A percentile compares a stretch with the other conserved stretches of the same genome.
Conservation (phyloP, 2,329 filamentous ascomycete species). For the Sordariomycetes sp. region DNA sequence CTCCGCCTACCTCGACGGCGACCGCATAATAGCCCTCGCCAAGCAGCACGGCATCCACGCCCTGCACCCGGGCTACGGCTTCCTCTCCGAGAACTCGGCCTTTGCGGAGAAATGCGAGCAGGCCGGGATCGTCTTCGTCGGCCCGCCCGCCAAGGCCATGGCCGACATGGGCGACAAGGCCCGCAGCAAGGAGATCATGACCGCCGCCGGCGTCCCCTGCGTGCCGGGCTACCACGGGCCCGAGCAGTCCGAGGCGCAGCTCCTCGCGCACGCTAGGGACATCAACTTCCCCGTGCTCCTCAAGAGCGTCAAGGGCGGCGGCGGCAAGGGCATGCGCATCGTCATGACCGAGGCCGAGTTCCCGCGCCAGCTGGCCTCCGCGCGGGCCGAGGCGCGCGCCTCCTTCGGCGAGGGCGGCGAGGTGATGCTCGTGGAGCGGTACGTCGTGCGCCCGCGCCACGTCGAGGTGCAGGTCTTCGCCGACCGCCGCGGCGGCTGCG, state of each 20-base stretch:
- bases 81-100: conserved; percentile 82
- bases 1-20: conserved; percentile 84
- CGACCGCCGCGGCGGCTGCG: conserved; percentile 66
- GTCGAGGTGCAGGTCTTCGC: conserved; percentile 90
- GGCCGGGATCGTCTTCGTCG: conserved; percentile 88
- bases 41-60: conserved; percentile 80
- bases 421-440: conserved; percentile 77
- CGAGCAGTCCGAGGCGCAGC: conserved; percentile 58
- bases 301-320: conserved; percentile 73
- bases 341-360: conserved; percentile 62
- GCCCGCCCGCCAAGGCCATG: conserved; percentile 73
- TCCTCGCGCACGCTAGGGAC: conserved; percentile 60
- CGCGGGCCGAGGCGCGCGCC: conserved; percentile 63
- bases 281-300: conserved; percentile 60
- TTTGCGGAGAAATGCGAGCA: conserved; percentile 85
- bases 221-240: conserved; percentile 90
- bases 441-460: conserved; percentile 68
- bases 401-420: conserved; percentile 73
- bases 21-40: conserved; percentile 81
- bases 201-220: conserved; percentile 83
- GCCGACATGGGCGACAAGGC: conserved; percentile 91
- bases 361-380: conserved; percentile 56
- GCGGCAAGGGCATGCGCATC: conserved; percentile 77
- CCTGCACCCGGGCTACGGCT: conserved; percentile 94
- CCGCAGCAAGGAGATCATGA: conserved; percentile 94